A percentile compares a stretch with the other conserved stretches of the same genome.
phyloP scores from a whole-genome alignment of 306 rosid genomes.

The Glycine latifolia region DNA sequence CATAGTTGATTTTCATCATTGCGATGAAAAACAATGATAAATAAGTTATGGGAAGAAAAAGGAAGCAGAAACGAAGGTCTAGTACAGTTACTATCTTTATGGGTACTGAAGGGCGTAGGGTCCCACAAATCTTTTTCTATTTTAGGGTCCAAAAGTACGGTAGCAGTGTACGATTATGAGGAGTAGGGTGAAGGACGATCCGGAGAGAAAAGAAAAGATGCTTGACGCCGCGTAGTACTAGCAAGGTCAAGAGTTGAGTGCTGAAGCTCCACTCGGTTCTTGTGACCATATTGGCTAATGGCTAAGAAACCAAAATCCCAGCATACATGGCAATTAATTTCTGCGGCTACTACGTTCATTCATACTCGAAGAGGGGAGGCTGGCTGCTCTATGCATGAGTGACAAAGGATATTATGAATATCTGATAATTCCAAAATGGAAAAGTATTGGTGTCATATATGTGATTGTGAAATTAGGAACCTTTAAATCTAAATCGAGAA shows the following conservation, averaged over 20 bases:
- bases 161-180: not conserved
- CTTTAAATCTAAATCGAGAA: no score
- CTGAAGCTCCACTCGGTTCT: not conserved
- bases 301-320: not conserved
- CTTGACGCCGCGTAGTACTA: no score
- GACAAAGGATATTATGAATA: not conserved
- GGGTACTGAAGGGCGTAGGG: slow-evolving; percentile 18
- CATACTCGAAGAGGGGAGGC: no score
- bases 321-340: no score
- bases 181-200: not conserved
- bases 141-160: slow-evolving; percentile 9
- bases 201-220: no score
- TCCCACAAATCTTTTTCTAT: not conserved
- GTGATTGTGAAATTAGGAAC: no score
- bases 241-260: slow-evolving; percentile 8
- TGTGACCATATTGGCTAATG: not conserved
- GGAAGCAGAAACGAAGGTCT: not conserved
- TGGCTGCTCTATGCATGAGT: not conserved
- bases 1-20: not conserved
- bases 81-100: no score
- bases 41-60: not conserved
- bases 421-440: no score
- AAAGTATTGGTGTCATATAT: no score
- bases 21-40: no score
- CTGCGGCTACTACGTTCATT: not conserved